A percentile compares a stretch with the other conserved stretches of the same genome.
Conservation (phyloP, 176 grass and related monocot genomes). For the Carex kokanica region DNA sequence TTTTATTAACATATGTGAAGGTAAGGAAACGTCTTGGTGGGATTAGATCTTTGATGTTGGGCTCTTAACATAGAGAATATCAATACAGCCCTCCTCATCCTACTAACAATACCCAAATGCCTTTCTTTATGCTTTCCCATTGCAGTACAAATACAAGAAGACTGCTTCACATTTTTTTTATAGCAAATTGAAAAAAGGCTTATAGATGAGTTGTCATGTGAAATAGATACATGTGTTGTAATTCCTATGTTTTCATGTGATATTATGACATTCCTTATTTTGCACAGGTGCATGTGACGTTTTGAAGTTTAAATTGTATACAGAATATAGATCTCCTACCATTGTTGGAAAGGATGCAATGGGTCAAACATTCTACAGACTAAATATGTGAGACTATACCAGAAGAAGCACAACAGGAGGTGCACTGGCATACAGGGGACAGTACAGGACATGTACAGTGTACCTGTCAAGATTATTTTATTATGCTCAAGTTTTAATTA, state of each 20-base stretch:
- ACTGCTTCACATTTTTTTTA: not conserved
- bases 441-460: not conserved
- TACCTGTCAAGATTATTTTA: not conserved
- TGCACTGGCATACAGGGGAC: not conserved
- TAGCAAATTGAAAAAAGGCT: not conserved
- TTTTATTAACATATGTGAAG: not conserved
- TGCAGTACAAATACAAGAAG: conserved; percentile 8
- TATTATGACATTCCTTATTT: not conserved
- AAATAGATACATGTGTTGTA: not conserved
- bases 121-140: not conserved
- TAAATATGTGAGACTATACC: conserved; percentile 1
- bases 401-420: not conserved
- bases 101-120: not conserved
- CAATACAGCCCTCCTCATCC: not conserved
- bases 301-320: not conserved
- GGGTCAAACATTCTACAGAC: not conserved
- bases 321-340: not conserved
- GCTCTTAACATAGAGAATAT: not conserved
- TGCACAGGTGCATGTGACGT: not conserved
- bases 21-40: not conserved
- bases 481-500: not conserved
- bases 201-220: not conserved
- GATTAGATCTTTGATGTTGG: not conserved
- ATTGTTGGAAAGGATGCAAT: not conserved
- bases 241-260: not conserved